These are phyloP conservation scores for Corymbia maculata DNA, from an alignment of 345 rosid species.

Conservation along the genomic window DNA sequence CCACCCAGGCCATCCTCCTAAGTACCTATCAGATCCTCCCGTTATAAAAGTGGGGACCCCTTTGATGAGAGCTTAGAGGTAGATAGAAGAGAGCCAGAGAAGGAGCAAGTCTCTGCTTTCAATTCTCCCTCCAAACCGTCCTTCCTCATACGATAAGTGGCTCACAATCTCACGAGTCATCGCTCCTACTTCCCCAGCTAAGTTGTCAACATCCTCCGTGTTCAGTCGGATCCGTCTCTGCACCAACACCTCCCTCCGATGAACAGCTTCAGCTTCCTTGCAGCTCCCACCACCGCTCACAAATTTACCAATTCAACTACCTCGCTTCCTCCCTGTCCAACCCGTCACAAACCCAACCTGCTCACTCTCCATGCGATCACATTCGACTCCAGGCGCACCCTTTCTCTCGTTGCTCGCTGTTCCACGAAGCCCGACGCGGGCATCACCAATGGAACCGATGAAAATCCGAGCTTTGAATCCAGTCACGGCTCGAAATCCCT, in stretches of 20 bases:
- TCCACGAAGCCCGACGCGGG: conserved; percentile 29
- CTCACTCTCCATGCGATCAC: neutral
- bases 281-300: conserved; percentile 3
- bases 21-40: neutral
- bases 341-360: conserved; percentile 2
- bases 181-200: neutral
- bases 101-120: neutral
- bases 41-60: neutral
- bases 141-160: neutral
- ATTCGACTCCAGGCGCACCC: neutral
- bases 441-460: conserved; percentile 16
- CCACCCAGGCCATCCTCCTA: neutral
- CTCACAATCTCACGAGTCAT: neutral
- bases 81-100: neutral
- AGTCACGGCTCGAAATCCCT: neutral
- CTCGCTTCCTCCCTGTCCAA: conserved; percentile 12
- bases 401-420: conserved; percentile 29
- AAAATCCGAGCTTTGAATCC: conserved; percentile 5
- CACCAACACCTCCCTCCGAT: conserved; percentile 11
- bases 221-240: conserved; percentile 2
- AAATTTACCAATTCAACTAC: neutral
- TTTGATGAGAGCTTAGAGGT: neutral
- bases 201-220: neutral
- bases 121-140: neutral
- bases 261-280: conserved; percentile 17